Conservation (phyloP, 495 filamentous ascomycete genomes). For the Amphirosellinia nigrospora region DNA sequence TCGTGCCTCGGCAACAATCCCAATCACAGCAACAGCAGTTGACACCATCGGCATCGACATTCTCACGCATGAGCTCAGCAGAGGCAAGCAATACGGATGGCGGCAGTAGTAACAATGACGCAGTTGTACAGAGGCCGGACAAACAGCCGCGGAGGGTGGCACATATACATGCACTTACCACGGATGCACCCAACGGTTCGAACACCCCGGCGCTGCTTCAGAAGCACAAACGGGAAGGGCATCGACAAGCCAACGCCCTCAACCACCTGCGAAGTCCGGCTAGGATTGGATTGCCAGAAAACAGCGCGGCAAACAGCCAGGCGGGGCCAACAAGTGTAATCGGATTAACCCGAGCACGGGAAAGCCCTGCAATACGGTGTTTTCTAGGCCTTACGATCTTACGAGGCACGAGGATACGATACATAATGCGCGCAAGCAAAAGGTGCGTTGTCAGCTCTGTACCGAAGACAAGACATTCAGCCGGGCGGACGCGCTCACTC, state of each 20-base stretch:
- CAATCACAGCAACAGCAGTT: conserved; percentile 48
- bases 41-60: conserved; percentile 42
- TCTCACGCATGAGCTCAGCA: conserved; percentile 48
- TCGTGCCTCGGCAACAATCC: conserved; percentile 47
- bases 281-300: conserved; percentile 17
- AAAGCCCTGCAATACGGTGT: conserved; percentile 94
- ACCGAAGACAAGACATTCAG: conserved; percentile 98
- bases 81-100: conserved; percentile 42
- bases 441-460: conserved; percentile 92
- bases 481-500: conserved; percentile 86
- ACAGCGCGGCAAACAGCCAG: conserved; percentile 68
- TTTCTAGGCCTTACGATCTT: conserved; percentile 97
- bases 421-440: conserved; percentile 91
- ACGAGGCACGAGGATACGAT: conserved; percentile 98
- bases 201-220: conserved; percentile 86
- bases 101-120: conserved; percentile 32
- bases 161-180: conserved; percentile 97
- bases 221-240: conserved; percentile 93
- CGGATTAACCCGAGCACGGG: conserved; percentile 94
- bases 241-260: conserved; percentile 67
- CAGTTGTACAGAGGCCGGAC: conserved; percentile 57
- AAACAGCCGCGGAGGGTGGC: conserved; percentile 77
- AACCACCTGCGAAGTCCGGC: conserved; percentile 38
- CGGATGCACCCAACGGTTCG: conserved; percentile 86
- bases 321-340: conserved; percentile 87